These are phyloP conservation scores for Scutellaria minor DNA, from an alignment of 257 asterid genomes.

Conservation along the genomic window DNA sequence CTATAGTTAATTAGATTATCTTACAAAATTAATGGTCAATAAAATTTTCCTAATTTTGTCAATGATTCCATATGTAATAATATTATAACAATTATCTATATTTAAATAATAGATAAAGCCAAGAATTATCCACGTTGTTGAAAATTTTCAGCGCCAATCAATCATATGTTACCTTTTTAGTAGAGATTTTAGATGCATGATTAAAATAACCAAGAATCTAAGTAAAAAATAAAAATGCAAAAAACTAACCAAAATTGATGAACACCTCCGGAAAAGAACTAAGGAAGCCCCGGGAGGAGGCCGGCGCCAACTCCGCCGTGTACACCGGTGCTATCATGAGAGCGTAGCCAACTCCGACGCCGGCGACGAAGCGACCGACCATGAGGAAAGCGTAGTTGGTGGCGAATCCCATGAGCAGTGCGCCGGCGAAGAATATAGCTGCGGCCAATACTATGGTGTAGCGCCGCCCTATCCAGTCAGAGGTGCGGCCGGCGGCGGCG, in stretches of 20 bases:
- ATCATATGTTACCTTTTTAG: conserved; percentile 24
- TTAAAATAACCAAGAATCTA: conserved; percentile 6
- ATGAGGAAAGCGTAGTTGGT: conserved; percentile 77
- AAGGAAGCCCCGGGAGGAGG: conserved; percentile 85
- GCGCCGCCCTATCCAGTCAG: conserved; percentile 91
- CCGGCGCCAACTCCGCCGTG: conserved; percentile 94
- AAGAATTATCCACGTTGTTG: conserved; percentile 8
- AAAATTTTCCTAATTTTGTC: no score
- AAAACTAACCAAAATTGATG: conserved; percentile 61
- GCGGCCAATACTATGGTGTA: conserved; percentile 84
- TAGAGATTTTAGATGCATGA: conserved; percentile 16
- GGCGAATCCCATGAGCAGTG: conserved; percentile 89
- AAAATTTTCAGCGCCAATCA: conserved; percentile 16
- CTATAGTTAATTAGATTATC: no score
- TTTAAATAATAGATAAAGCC: neutral
- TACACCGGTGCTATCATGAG: conserved; percentile 97
- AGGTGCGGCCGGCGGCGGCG: conserved; percentile 85
- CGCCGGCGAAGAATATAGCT: conserved; percentile 75
- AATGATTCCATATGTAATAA: no score
- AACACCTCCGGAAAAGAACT: conserved; percentile 93
- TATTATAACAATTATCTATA: neutral
- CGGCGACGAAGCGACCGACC: conserved; percentile 85
- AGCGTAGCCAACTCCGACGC: conserved; percentile 90
- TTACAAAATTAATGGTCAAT: no score
- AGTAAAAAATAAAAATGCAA: neutral